A percentile compares a stretch with the other conserved stretches of the same genome.
phyloP scores from a whole-genome alignment of 495 filamentous ascomycete species.

The Aspergillus hancockii region DNA sequence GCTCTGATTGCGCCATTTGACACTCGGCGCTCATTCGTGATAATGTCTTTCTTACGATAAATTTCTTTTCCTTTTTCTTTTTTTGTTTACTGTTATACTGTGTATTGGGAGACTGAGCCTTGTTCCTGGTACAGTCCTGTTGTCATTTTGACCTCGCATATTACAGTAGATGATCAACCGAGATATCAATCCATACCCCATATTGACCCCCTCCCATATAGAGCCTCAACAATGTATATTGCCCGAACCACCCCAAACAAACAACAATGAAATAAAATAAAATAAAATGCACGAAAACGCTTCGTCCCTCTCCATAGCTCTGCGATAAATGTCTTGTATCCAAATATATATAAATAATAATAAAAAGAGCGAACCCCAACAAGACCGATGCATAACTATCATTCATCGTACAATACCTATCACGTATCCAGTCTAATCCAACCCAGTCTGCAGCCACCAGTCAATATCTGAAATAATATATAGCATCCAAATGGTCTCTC shows the following conservation, averaged over 20 bases:
- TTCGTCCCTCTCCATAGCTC: no score
- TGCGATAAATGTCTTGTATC: no score
- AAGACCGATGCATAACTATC: neutral
- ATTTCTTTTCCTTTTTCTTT: constrained; percentile 4
- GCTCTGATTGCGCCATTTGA: constrained; percentile 37
- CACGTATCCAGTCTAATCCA: neutral
- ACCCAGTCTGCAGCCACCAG: neutral
- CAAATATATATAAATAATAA: constrained; percentile 1
- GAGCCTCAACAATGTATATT: no score
- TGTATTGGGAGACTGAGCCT: neutral
- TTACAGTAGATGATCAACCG: no score
- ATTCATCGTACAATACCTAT: constrained; percentile 2
- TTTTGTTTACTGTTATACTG: neutral
- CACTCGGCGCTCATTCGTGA: constrained; percentile 6
- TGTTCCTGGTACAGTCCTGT: no score
- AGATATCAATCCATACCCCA: no score
- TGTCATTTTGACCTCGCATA: no score
- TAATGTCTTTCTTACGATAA: constrained; percentile 1
- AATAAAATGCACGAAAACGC: neutral
- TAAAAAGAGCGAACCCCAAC: neutral
- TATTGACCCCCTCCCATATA: no score
- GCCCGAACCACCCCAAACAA: no score
- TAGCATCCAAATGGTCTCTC: neutral
- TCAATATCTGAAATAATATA: neutral
- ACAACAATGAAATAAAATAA: no score